phyloP scores from a whole-genome alignment of 2,329 filamentous ascomycete genomes.

The Talaromyces piceae region DNA sequence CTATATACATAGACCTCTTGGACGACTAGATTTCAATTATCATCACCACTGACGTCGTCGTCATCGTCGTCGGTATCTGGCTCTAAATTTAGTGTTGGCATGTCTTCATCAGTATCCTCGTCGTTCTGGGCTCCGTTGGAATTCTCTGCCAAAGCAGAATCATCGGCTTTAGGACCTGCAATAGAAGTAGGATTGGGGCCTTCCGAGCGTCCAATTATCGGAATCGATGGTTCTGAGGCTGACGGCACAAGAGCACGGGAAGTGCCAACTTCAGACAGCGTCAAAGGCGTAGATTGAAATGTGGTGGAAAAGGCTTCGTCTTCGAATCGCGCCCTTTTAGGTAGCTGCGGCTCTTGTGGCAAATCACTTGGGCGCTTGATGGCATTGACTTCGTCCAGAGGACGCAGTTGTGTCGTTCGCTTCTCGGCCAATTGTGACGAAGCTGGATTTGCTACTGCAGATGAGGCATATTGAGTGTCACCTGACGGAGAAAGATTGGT shows the following conservation, averaged over 20 bases:
- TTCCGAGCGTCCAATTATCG: background rate
- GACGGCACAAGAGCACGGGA: slow-evolving; percentile 9
- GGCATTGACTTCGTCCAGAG: background rate
- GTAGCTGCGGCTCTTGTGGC: slow-evolving; percentile 11
- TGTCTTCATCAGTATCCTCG: slow-evolving; percentile 42
- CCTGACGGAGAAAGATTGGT: background rate
- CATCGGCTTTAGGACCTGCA: background rate
- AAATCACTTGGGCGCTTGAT: background rate
- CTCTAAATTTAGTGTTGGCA: slow-evolving; percentile 42
- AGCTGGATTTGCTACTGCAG: background rate
- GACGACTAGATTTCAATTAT: slow-evolving; percentile 17
- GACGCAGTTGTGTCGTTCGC: slow-evolving; percentile 11
- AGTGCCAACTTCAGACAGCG: slow-evolving; percentile 14
- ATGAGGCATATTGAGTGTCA: background rate
- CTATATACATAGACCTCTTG: background rate
- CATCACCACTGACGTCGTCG: slow-evolving; percentile 38
- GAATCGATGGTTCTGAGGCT: slow-evolving; percentile 6
- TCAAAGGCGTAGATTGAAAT: slow-evolving; percentile 11
- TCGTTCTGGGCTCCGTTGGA: slow-evolving; percentile 14
- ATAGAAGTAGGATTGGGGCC: background rate
- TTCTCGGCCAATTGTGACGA: slow-evolving; percentile 1
- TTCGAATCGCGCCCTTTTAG: slow-evolving; percentile 27
- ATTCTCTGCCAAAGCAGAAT: background rate
- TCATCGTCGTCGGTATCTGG: slow-evolving; percentile 42
- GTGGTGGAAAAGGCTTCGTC: slow-evolving; percentile 7